Base-by-base conservation (phyloP, 176 grass and related monocot genomes). In the Oryza officinalis region DNA sequence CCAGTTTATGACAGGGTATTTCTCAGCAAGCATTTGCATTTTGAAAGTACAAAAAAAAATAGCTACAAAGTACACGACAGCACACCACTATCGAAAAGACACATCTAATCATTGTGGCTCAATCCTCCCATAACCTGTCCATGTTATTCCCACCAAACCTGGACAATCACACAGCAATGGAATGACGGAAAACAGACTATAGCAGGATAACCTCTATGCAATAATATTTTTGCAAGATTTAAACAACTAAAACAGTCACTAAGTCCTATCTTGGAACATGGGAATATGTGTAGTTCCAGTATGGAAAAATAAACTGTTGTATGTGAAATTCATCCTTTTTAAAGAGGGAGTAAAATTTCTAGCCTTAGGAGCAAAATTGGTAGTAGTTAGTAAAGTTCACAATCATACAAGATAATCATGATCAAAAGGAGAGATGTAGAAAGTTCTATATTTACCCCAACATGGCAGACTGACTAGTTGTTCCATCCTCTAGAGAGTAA, bases 401-500 rank as follows among this genome's bases (percentile, higher is more conserved):
- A 18, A 38, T 63, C 35, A 72, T 35, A 44, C 31, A 81, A 63
- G 63, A 78, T 69, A 88, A 80, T 20, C 38, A 8, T 65, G 54
- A 89, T 27, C 18, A 74, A 69, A 57, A 40, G 63, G 13, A 46
- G 17, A 78, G 30, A 40, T 74, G 26, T 13, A 65, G 23, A 47
- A 76, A 87, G 38, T 50, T 72, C 27, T 67, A 78, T 28, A 30
- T 76, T 86, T 88, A 91, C 86, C 85, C 32, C 31, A 81, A 67
- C 63, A 66, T 44, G 72, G 69, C 47, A 76, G 57, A 52, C 45
- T 59, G 80, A 74, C 90, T 81, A 96, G 25, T 35, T 89, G 74
- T 72, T 91, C 89, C 91, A 90, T 67, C 88, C 88, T 33, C 89
- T 75, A 22, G 89, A 91, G 76, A 94, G 89, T 66, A 97, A 85